Evolutionary conservation across 2,329 filamentous ascomycete genomes (phyloP).

Genomic region (Tolypocladium sp.): DNA sequence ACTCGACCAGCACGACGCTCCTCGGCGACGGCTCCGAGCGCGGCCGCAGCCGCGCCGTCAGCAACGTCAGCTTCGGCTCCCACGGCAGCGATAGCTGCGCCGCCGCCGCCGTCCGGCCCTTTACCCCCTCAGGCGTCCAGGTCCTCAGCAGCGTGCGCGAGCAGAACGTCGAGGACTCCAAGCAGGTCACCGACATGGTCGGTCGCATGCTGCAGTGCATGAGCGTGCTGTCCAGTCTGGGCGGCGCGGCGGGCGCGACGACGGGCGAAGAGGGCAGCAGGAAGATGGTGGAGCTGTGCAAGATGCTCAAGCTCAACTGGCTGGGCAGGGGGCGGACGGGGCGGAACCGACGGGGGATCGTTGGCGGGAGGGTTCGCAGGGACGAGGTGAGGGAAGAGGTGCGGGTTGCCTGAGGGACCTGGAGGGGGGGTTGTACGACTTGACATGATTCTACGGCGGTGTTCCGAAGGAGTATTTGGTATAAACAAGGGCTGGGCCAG

Average conservation of each 20-base stretch:
- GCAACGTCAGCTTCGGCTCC: constrained; percentile 65
- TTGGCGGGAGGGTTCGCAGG: constrained; percentile 54
- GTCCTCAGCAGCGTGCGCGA: constrained; percentile 37
- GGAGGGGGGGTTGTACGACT: neutral
- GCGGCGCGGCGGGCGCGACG: constrained; percentile 37
- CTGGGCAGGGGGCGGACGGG: constrained; percentile 83
- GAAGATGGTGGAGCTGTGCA: constrained; percentile 74
- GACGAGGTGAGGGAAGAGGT: constrained; percentile 32
- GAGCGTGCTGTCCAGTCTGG: constrained; percentile 75
- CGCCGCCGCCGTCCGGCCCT: constrained; percentile 31
- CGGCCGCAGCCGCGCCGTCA: constrained; percentile 70
- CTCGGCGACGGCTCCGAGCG: constrained; percentile 55
- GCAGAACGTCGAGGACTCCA: constrained; percentile 56
- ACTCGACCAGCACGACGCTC: constrained; percentile 69
- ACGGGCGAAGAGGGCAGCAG: constrained; percentile 60
- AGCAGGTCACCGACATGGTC: constrained; percentile 87
- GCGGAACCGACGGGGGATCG: constrained; percentile 80
- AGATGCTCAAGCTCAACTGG: constrained; percentile 94
- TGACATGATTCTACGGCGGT: neutral
- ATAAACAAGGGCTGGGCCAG: neutral
- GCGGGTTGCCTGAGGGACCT: constrained; percentile 21
- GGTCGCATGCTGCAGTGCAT: constrained; percentile 95
- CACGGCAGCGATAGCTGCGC: constrained; percentile 34
- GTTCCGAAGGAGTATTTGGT: neutral
- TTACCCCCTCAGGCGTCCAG: constrained; percentile 34